phyloP scores from a whole-genome alignment of 768 basidiomycete genomes.

The Kwoniella sp. region DNA sequence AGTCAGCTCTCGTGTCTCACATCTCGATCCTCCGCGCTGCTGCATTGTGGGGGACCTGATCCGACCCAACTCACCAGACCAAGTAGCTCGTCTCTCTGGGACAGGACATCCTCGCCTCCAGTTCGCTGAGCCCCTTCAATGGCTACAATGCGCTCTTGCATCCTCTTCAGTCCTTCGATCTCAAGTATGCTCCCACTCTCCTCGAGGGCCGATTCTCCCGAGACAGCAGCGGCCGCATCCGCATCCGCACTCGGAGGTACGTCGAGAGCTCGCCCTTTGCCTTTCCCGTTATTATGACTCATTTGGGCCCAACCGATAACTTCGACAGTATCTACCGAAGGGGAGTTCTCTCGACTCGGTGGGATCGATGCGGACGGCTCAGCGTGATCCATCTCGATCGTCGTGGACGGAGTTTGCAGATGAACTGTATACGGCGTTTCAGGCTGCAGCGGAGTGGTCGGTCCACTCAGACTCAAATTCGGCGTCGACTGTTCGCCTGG shows the following conservation, averaged over 20 bases:
- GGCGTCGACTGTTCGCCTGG: neutral
- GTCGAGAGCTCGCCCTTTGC: neutral
- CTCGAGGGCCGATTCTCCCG: too few relatives aligned
- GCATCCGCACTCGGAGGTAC: neutral
- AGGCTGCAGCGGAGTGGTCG: slow-evolving; percentile 11
- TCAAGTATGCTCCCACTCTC: slow-evolving; percentile 11
- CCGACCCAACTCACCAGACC: slow-evolving; percentile 24
- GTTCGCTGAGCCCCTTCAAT: slow-evolving; percentile 3
- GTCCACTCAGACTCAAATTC: neutral
- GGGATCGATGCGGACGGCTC: slow-evolving; percentile 7
- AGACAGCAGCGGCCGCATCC: too few relatives aligned
- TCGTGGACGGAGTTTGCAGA: slow-evolving; percentile 17
- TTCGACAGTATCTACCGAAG: neutral
- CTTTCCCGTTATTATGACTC: slow-evolving; percentile 10
- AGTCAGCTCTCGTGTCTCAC: slow-evolving; percentile 5
- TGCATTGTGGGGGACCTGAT: neutral
- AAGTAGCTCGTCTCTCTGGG: slow-evolving; percentile 19
- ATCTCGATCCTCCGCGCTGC: neutral
- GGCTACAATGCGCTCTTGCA: slow-evolving; percentile 18
- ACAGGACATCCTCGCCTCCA: slow-evolving; percentile 11
- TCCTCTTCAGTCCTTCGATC: slow-evolving; percentile 17
- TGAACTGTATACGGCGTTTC: slow-evolving; percentile 23
- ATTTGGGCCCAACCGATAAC: neutral
- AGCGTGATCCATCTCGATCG: neutral
- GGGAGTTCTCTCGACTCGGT: neutral